A percentile compares a stretch with the other conserved stretches of the same genome.
These are phyloP conservation scores for Linnemannia zychae DNA, from an alignment of 192 early-diverging fungal species.

Conservation along the genomic window DNA sequence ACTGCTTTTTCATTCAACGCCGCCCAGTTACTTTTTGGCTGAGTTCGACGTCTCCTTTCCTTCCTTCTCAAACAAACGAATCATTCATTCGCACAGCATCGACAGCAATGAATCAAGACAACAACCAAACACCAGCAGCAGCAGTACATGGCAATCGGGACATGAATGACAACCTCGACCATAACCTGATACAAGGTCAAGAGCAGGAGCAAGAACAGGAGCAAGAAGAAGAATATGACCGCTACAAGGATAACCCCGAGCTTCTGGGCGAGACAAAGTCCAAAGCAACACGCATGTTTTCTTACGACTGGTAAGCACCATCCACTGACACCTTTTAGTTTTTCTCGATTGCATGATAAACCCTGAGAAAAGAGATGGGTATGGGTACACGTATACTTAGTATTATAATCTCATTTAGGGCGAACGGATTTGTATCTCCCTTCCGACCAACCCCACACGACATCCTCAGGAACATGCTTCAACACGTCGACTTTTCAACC, in stretches of 20 bases:
- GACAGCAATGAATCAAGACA: background rate
- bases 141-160: background rate
- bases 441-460: slow-evolving; percentile 39
- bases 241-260: slow-evolving; percentile 46
- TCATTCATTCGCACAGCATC: background rate
- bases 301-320: slow-evolving; percentile 35
- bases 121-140: background rate
- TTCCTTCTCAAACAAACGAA: background rate
- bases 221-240: slow-evolving; percentile 24
- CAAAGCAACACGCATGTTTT: slow-evolving; percentile 21
- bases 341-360: too few species aligned
- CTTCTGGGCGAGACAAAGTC: slow-evolving; percentile 22
- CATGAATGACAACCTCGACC: background rate
- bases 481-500: slow-evolving; percentile 22
- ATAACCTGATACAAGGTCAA: background rate
- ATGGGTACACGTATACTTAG: too few species aligned
- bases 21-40: background rate
- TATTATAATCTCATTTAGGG: too few species aligned
- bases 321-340: background rate
- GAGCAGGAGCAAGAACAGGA: background rate
- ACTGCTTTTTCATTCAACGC: background rate
- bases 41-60: background rate
- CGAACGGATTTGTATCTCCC: slow-evolving; percentile 38
- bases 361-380: too few species aligned
- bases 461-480: slow-evolving; percentile 28